Evolutionary conservation across 2,329 filamentous ascomycete species (phyloP).

Genomic region (Penicillium palitans): DNA sequence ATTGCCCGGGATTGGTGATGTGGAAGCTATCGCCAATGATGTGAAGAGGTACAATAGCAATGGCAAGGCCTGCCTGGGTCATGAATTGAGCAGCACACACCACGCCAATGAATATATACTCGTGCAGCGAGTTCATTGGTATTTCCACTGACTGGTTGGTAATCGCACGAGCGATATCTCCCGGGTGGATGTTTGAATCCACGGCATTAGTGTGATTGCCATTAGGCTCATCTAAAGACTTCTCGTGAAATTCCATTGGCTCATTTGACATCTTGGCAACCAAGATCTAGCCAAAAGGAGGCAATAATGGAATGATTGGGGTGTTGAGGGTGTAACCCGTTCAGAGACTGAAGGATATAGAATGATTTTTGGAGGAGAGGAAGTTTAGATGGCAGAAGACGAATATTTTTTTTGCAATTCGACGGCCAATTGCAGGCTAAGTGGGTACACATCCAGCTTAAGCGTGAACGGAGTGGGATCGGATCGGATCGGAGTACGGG

Average conservation of each 20-base stretch:
- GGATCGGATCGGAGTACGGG: background rate
- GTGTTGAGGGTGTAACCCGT: background rate
- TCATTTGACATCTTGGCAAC: background rate
- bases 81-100: conserved; percentile 40
- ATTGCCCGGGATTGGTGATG: conserved; percentile 53
- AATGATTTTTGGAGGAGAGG: background rate
- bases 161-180: background rate
- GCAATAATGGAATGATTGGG: too few species aligned
- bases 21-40: conserved; percentile 50
- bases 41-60: conserved; percentile 41
- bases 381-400: background rate
- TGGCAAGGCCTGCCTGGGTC: conserved; percentile 46
- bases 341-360: background rate
- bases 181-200: background rate
- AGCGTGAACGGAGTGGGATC: background rate
- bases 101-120: conserved; percentile 28
- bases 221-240: background rate
- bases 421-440: background rate
- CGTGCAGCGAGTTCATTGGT: background rate
- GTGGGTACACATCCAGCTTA: background rate
- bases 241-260: background rate
- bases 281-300: background rate
- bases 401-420: background rate
- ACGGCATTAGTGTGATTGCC: background rate
- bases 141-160: background rate